Percentiles rank a stretch among this genome's conserved stretches.
These are phyloP conservation scores for Arthroderma sp. DNA, from an alignment of 2,329 filamentous ascomycete species.

Conservation along the genomic window DNA sequence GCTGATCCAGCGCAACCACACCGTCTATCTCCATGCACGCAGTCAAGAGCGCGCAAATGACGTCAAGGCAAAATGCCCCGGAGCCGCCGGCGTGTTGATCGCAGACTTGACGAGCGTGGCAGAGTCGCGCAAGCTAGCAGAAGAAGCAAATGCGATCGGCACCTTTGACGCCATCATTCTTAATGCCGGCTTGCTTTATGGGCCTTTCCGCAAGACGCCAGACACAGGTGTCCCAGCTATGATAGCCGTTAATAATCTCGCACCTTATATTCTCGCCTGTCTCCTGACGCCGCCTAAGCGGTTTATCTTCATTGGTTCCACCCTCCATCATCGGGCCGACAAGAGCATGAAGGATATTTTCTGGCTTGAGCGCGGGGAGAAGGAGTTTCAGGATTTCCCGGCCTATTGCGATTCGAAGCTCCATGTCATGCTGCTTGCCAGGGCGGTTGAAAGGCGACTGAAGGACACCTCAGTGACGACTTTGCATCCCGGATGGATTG, in stretches of 20 bases:
- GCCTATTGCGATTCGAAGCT: conserved; percentile 44
- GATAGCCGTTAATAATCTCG: conserved; percentile 42
- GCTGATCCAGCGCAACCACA: conserved; percentile 39
- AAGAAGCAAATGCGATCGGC: conserved; percentile 37
- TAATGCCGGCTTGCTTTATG: conserved; percentile 40
- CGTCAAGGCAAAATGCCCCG: conserved; percentile 34
- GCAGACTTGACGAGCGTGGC: conserved; percentile 40
- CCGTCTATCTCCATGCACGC: conserved; percentile 43
- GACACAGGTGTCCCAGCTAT: conserved; percentile 33
- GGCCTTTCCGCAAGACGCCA: conserved; percentile 27
- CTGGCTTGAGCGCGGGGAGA: conserved; percentile 25
- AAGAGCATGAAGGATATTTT: conserved; percentile 26
- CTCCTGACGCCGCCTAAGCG: conserved; percentile 37
- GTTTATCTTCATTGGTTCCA: conserved; percentile 39
- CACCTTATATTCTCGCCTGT: conserved; percentile 42
- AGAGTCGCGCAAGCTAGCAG: conserved; percentile 37
- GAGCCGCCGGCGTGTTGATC: conserved; percentile 37
- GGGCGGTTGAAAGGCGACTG: conserved; percentile 38
- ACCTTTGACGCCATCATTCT: conserved; percentile 44
- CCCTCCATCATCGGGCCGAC: conserved; percentile 37
- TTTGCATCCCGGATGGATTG: conserved; percentile 40
- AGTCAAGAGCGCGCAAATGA: conserved; percentile 39
- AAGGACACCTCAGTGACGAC: conserved; percentile 32
- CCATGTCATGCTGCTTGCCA: conserved; percentile 42
- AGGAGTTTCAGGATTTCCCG: conserved; percentile 20